Percentiles rank a stretch among this genome's conserved stretches.
Evolutionary conservation across 2,329 filamentous ascomycete genomes (phyloP).

Genomic region (Eutypa lata): DNA sequence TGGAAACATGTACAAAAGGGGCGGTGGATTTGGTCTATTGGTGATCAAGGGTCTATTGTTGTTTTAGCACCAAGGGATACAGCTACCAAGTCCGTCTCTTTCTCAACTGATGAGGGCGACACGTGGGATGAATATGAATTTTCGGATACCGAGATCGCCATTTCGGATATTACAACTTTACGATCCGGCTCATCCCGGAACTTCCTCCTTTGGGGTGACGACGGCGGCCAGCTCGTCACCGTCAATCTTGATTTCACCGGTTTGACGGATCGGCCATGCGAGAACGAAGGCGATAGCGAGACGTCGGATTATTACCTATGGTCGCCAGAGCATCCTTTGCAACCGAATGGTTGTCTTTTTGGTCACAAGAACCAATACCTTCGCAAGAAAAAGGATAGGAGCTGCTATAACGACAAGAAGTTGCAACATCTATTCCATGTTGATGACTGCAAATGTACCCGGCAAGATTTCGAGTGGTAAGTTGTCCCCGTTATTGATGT

Average conservation of each 20-base stretch:
- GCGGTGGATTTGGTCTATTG: constrained; percentile 88
- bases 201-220: constrained; percentile 83
- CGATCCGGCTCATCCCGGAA: constrained; percentile 86
- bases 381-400: constrained; percentile 75
- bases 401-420: constrained; percentile 79
- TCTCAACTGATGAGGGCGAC: constrained; percentile 76
- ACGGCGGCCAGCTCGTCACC: constrained; percentile 60
- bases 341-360: constrained; percentile 81
- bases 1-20: constrained; percentile 89
- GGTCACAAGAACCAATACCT: constrained; percentile 87
- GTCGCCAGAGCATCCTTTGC: constrained; percentile 79
- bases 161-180: constrained; percentile 82
- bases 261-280: constrained; percentile 70
- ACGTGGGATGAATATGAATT: constrained; percentile 79
- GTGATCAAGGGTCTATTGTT: constrained; percentile 90
- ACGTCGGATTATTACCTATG: constrained; percentile 78
- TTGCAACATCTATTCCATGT: constrained; percentile 70
- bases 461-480: constrained; percentile 90
- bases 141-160: constrained; percentile 63
- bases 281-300: constrained; percentile 56
- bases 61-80: constrained; percentile 75
- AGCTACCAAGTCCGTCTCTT: constrained; percentile 66
- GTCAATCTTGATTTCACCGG: constrained; percentile 88
- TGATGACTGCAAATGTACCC: constrained; percentile 77
- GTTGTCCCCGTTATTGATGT: constrained; percentile 25